Evolutionary conservation across 495 filamentous ascomycete genomes (phyloP).

Genomic region (Thozetella sp.): DNA sequence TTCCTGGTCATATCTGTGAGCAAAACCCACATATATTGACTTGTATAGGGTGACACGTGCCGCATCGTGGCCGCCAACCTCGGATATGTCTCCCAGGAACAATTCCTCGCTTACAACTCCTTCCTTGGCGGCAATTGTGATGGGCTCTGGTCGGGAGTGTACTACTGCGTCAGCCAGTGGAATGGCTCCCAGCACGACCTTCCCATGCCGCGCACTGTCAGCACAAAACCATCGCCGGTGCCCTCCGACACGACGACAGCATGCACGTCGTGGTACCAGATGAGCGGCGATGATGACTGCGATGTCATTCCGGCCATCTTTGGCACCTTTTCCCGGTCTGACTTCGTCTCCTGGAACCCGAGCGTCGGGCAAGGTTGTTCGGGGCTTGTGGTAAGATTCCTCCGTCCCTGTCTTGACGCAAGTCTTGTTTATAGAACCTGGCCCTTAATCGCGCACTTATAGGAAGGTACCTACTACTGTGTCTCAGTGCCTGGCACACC

Average conservation of each 20-base stretch:
- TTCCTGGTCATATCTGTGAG: too few species aligned
- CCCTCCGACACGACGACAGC: background rate
- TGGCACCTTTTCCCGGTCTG: background rate
- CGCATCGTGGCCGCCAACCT: background rate
- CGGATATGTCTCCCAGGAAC: background rate
- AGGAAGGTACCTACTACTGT: background rate
- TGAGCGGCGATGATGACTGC: background rate
- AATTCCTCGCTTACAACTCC: background rate
- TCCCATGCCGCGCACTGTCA: constrained; percentile 9
- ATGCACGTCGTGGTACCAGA: constrained; percentile 10
- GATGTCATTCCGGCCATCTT: background rate
- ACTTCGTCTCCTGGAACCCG: background rate
- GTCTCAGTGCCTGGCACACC: background rate
- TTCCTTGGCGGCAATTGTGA: background rate
- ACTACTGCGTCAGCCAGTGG: constrained; percentile 16
- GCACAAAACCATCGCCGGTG: constrained; percentile 1
- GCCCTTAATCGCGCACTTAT: background rate
- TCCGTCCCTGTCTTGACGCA: too few species aligned
- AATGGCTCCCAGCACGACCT: background rate
- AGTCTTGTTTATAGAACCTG: too few species aligned
- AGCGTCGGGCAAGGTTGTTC: too few species aligned
- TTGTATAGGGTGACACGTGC: background rate
- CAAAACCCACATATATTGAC: background rate
- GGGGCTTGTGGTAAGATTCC: too few species aligned
- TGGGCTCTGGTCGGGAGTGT: background rate